phyloP scores from a whole-genome alignment of 2,329 filamentous ascomycete species.

The Pyrenochaeta sp. region DNA sequence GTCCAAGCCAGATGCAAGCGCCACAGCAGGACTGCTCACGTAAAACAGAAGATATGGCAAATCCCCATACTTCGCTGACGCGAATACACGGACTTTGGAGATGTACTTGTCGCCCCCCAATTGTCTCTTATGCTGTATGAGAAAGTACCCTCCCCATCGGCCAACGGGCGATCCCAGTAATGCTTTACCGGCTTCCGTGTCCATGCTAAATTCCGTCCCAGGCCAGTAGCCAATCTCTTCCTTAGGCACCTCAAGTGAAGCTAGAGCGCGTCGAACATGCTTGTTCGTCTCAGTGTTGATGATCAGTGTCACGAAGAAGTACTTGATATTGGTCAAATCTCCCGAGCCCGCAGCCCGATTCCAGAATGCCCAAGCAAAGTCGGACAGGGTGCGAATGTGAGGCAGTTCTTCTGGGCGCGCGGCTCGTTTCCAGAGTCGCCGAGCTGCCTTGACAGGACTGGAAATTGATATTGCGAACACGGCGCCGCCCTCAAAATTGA shows the following conservation, averaged over 20 bases:
- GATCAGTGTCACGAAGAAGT: conserved; percentile 23
- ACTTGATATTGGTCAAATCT: conserved; percentile 20
- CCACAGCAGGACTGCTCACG: background rate
- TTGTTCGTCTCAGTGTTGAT: conserved; percentile 19
- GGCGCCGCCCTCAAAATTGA: conserved; percentile 14
- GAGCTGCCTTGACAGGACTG: conserved; percentile 12
- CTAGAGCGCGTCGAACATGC: conserved; percentile 15
- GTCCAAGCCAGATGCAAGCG: background rate
- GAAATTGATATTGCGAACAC: conserved; percentile 12
- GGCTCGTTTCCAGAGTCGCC: conserved; percentile 13
- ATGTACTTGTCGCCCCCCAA: conserved; percentile 16
- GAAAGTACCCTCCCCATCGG: conserved; percentile 20
- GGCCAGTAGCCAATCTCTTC: conserved; percentile 18
- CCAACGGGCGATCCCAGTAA: conserved; percentile 22
- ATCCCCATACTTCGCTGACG: conserved; percentile 11
- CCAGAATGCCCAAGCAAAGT: conserved; percentile 32
- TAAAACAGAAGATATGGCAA: conserved; percentile 23
- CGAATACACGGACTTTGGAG: conserved; percentile 18
- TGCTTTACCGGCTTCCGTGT: conserved; percentile 21
- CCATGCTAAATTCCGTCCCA: conserved; percentile 21
- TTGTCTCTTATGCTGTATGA: conserved; percentile 22
- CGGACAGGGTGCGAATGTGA: conserved; percentile 20
- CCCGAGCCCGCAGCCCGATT: conserved; percentile 3
- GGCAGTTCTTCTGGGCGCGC: conserved; percentile 19
- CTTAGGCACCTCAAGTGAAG: conserved; percentile 7